Evolutionary conservation across 768 basidiomycete genomes (phyloP), one percentile per base, ranked within the genome.

Genomic region (Russula griseocarnosa): DNA sequence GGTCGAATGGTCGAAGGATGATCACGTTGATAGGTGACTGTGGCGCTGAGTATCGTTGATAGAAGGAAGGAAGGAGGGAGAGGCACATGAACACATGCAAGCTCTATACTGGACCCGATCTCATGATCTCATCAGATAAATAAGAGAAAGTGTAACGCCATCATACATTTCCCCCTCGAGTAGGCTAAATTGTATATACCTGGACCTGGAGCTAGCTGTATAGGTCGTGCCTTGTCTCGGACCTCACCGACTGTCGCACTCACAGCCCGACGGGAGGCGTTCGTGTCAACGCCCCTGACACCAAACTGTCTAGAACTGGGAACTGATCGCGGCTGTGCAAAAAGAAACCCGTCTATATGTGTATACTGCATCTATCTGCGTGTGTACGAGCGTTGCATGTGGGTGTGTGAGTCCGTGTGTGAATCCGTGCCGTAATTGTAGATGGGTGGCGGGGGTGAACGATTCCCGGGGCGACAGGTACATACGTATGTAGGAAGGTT

Each of bases 11-110:
- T 4, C 75, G 82, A 49, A 79, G 71, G 26, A 79, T 92, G 72
- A 87, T 90, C 60, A 81, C 78, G 6, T 78, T 79, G 30, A 86
- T 93, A 64, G 90, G 90, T 11, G 91, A 93, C 73, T 93, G 91
- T 72, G 90, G 91, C 44, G 85, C 86, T 6, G 90, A 93, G 76
- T 93, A 93, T 75, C 86, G 91, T 60, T 65, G 55, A 65, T 24
- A 51, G 32, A n/a, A 20, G 16, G 47, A 24, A 8, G 7, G 50
- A 26, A 30, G 30, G 30, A 30, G 5, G 28, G 5, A 30, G 28
- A 30, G 30, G 30, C 30, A 30, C 30, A 30, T 30, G 30, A n/a
- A n/a, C 30, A 30, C 6, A 30, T 30, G 28, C 28, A 2, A 30
- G 4, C 6, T 5, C 30, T 38, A 38, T 40, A 40, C 38, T 40